phyloP scores from a whole-genome alignment of 306 rosid species.

The Vigna nakashimae region DNA sequence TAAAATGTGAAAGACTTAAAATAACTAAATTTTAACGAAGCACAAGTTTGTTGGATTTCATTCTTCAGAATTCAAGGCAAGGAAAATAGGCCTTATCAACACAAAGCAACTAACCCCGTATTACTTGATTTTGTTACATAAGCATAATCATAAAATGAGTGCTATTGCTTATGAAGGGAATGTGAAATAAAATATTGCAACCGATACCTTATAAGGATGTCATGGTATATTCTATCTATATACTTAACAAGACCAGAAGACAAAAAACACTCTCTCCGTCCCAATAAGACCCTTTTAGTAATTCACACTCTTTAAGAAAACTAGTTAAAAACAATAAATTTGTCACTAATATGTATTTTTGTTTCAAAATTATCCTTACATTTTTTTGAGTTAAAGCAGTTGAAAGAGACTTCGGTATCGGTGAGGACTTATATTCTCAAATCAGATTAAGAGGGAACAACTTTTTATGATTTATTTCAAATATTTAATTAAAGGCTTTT shows the following conservation, averaged over 20 bases:
- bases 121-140: constrained; percentile 1
- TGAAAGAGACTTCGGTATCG: no score
- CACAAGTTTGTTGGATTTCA: background rate
- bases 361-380: no score
- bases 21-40: background rate
- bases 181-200: constrained; percentile 19
- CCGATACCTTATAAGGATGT: constrained; percentile 7
- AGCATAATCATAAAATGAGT: background rate
- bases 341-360: no score
- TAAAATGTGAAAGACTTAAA: background rate
- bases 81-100: constrained; percentile 11
- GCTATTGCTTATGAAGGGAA: constrained; percentile 10
- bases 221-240: background rate
- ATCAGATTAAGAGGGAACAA: no score
- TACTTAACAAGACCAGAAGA: constrained; percentile 17
- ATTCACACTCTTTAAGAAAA: no score
- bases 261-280: background rate
- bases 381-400: no score
- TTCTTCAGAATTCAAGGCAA: background rate
- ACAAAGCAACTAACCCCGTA: background rate
- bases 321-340: no score
- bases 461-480: no score
- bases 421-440: no score
- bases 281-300: no score
- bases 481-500: no score